Percentiles rank a stretch among this genome's conserved stretches.
Conservation (phyloP, 768 basidiomycete genomes). For the Leccinum disarticulatum region DNA sequence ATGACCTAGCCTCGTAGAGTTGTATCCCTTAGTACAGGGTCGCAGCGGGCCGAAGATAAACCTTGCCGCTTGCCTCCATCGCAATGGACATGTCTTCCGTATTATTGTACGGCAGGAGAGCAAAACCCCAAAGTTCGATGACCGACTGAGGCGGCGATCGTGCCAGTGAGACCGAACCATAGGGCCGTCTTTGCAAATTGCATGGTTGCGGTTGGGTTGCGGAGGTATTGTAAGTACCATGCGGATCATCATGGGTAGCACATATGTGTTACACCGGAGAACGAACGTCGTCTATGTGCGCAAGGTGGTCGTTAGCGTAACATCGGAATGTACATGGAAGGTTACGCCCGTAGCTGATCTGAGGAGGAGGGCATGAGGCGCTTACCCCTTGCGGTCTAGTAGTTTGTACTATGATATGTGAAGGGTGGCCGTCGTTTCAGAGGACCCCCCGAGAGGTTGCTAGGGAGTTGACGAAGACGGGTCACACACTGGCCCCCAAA, state of each 20-base stretch:
- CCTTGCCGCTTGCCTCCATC: background rate
- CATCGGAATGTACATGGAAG: background rate
- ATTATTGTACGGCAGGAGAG: background rate
- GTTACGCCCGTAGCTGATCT: background rate
- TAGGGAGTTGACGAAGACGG: background rate
- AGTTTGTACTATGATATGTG: background rate
- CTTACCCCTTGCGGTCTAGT: background rate
- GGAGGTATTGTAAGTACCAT: background rate
- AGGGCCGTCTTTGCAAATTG: background rate
- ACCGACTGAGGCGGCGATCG: background rate
- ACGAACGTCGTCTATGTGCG: background rate
- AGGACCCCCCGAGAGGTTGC: background rate
- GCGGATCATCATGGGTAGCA: background rate
- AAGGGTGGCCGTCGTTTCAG: background rate
- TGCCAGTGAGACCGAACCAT: background rate
- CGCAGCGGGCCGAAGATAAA: background rate
- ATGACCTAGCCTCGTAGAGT: background rate
- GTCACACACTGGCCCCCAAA: background rate
- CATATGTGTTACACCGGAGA: background rate
- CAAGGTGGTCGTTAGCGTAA: background rate
- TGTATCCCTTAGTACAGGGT: background rate
- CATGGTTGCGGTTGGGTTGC: background rate
- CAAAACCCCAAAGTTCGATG: background rate
- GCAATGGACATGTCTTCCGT: background rate
- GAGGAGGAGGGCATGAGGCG: background rate